phyloP scores from a whole-genome alignment of 2,329 filamentous ascomycete genomes.

The Rhytidhysteron rufulum region DNA sequence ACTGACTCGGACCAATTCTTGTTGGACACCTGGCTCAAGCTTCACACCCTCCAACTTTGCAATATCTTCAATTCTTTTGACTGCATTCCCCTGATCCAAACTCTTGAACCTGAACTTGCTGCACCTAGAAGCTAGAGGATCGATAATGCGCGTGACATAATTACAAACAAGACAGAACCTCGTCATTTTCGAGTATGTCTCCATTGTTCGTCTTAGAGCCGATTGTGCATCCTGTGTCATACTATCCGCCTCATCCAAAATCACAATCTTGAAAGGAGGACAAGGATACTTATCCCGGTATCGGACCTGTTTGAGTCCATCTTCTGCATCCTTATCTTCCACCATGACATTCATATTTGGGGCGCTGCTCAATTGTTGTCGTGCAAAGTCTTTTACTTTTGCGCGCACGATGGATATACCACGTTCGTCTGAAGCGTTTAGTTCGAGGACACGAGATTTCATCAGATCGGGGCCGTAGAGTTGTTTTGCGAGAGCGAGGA shows the following conservation, averaged over 20 bases:
- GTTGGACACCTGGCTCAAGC: conserved; percentile 74
- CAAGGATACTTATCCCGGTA: conserved; percentile 74
- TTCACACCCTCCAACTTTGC: conserved; percentile 72
- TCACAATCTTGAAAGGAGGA: conserved; percentile 97
- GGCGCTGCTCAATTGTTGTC: conserved; percentile 86
- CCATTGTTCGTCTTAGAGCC: conserved; percentile 92
- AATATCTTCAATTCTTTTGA: conserved; percentile 75
- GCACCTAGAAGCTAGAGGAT: conserved; percentile 88
- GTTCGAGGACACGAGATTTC: conserved; percentile 90
- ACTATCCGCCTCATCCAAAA: conserved; percentile 95
- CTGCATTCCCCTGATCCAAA: conserved; percentile 80
- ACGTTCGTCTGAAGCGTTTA: conserved; percentile 98
- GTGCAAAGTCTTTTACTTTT: conserved; percentile 97
- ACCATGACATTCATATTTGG: conserved; percentile 60
- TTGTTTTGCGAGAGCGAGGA: conserved; percentile 94
- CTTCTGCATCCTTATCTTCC: conserved; percentile 34
- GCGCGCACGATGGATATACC: conserved; percentile 95
- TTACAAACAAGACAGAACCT: conserved; percentile 98
- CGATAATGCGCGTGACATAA: conserved; percentile 97
- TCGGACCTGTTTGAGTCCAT: conserved; percentile 23
- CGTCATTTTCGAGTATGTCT: conserved; percentile 94
- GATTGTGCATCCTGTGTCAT: conserved; percentile 99
- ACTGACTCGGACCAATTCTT: conserved; percentile 79
- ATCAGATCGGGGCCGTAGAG: conserved; percentile 95
- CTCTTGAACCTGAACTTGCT: conserved; percentile 98